A percentile compares a stretch with the other conserved stretches of the same genome.
Evolutionary conservation across 495 filamentous ascomycete species (phyloP).

Genomic region (Penicillium ochrochloron): DNA sequence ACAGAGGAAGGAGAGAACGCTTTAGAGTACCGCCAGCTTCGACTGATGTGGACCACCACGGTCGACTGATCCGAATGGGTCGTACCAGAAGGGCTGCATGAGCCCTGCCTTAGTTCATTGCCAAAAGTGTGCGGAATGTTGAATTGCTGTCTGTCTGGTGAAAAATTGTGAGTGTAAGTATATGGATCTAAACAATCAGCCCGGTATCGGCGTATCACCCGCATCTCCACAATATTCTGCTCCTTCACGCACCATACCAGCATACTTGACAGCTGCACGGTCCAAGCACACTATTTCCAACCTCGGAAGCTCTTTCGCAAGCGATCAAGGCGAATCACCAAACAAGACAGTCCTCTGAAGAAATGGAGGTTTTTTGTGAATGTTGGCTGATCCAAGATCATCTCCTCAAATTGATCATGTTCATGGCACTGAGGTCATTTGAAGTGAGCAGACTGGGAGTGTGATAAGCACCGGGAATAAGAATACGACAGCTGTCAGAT

Average conservation of each 20-base stretch:
- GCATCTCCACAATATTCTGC: not conserved
- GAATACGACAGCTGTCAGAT: too few relatives aligned
- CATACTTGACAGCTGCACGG: not conserved
- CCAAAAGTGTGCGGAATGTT: not conserved
- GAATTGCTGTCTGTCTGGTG: not conserved
- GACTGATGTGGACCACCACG: not conserved
- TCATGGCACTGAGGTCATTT: too few relatives aligned
- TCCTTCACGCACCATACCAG: not conserved
- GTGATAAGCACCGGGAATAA: too few relatives aligned
- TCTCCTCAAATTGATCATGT: too few relatives aligned
- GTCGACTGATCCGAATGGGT: not conserved
- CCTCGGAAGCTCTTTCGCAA: too few relatives aligned
- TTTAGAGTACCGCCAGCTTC: not conserved
- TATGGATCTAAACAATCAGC: constrained; percentile 12
- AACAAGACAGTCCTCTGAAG: too few relatives aligned
- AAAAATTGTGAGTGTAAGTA: not conserved
- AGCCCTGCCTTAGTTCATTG: not conserved
- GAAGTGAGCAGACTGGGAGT: too few relatives aligned
- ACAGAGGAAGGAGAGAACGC: not conserved
- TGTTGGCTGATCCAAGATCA: too few relatives aligned
- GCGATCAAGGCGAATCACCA: too few relatives aligned
- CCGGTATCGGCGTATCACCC: constrained; percentile 2
- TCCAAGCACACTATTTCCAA: not conserved
- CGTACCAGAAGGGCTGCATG: not conserved
- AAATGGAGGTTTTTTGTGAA: too few relatives aligned